Percentiles rank a stretch among this genome's conserved stretches.
These are phyloP conservation scores for Apiotrichum brassicae DNA, from an alignment of 1,284 basidiomycete species.

Conservation along the genomic window DNA sequence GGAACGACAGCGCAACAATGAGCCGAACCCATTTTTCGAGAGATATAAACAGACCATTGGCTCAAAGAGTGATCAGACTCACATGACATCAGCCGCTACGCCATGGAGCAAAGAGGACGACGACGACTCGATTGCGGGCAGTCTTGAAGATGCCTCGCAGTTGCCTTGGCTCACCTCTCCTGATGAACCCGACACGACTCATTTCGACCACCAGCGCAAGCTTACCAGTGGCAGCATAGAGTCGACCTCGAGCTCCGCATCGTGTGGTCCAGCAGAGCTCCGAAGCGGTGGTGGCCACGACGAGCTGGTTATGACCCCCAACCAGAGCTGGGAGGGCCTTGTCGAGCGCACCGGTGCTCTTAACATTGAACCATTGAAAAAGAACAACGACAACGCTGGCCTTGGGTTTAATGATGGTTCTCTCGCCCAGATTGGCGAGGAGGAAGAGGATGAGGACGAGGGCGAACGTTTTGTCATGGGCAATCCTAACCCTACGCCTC, in stretches of 20 bases:
- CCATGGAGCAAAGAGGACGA: slow-evolving; percentile 18
- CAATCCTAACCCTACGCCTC: background rate
- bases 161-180: slow-evolving; percentile 34
- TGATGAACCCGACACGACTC: background rate
- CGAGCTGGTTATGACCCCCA: slow-evolving; percentile 43
- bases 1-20: slow-evolving; percentile 5
- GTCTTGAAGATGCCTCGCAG: slow-evolving; percentile 26
- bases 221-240: slow-evolving; percentile 33
- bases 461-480: slow-evolving; percentile 23
- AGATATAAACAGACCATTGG: slow-evolving; percentile 39
- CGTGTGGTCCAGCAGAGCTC: background rate
- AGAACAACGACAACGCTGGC: slow-evolving; percentile 1
- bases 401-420: too few species aligned
- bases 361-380: background rate
- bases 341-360: slow-evolving; percentile 18
- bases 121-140: background rate
- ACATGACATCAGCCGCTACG: background rate
- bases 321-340: slow-evolving; percentile 41
- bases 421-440: slow-evolving; percentile 38
- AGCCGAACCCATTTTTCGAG: slow-evolving; percentile 49
- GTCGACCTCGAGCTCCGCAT: slow-evolving; percentile 29
- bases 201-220: slow-evolving; percentile 22
- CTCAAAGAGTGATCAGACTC: slow-evolving; percentile 19
- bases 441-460: slow-evolving; percentile 27
- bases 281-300: slow-evolving; percentile 25